Evolutionary conservation across 1,139 yeast genomes (phyloP), one percentile per base, ranked within the genome.

Genomic region (Kodamaea suecica): DNA sequence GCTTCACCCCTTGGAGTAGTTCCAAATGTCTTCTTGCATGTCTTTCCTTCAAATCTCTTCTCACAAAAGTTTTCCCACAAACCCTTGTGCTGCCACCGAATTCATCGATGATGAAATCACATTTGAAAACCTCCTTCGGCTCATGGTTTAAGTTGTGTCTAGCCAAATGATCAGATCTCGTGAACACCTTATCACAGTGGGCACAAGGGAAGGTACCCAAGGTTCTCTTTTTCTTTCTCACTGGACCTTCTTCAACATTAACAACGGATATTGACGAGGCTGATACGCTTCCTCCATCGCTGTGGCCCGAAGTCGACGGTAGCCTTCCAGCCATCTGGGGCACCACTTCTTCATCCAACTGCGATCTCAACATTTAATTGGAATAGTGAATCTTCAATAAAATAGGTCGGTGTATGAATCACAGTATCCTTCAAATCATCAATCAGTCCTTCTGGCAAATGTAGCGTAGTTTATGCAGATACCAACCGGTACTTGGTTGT

Each of bases 71-170:
- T 41, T 66, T 63, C 9, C 69, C 71, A 47, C 74, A 68, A 3
- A 43, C 35, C 4, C 53, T 43, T 12, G 37, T 38, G 28, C 29
- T 34, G 5, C 59, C 57, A 17, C 37, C 59, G 23, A 48, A 49
- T 25, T 57, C 62, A 33, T 37, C 48, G 6, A 59, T 43, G 6
- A 55, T 44, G 37, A 52, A 62, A 23, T 59, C 61, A 48, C 75
- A 69, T 23, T 53, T 54, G 43, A 45, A 57, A 17, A 57, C 59
- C 32, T 57, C 55, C 34, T 57, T 57, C 4, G 70, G 66, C 30
- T 62, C 64, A 41, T 69, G 75, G 43, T 69, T 69, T 37, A 68
- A 55, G 41, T 63, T 57, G 41, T 69, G 75, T 23, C 75, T 45
- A 2, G 70, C 59, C 14, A 69, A 46, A 45, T 69, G 75, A 44